phyloP scores from a whole-genome alignment of 108 stramenopile genomes.

The Nitzschia sp. region DNA sequence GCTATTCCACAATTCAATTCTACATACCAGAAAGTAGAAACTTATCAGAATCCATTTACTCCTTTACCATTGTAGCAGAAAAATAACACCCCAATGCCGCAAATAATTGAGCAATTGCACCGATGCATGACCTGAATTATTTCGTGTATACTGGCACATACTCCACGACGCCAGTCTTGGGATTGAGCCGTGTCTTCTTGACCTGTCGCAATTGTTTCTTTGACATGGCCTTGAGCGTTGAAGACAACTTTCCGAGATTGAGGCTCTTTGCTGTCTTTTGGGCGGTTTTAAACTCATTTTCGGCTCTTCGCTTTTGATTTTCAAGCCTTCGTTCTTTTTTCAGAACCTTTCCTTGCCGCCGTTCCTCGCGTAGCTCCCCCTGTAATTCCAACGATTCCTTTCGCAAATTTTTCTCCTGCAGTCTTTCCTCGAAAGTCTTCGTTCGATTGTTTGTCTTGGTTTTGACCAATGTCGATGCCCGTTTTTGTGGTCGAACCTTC shows the following conservation, averaged over 20 bases:
- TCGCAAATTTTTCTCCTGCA: slow-evolving; percentile 38
- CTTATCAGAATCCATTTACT: too few relatives aligned
- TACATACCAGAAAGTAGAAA: too few relatives aligned
- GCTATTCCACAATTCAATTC: too few relatives aligned
- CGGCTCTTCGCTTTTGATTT: slow-evolving; percentile 75
- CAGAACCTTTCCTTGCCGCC: slow-evolving; percentile 30
- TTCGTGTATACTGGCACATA: slow-evolving; percentile 85
- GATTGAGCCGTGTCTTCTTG: slow-evolving; percentile 94
- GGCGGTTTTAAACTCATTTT: slow-evolving; percentile 80
- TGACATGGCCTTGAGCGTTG: slow-evolving; percentile 91
- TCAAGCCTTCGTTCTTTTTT: slow-evolving; percentile 81
- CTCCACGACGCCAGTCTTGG: slow-evolving; percentile 91
- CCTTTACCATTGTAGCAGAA: too few relatives aligned
- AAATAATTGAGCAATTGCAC: too few relatives aligned
- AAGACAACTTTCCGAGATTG: slow-evolving; percentile 60
- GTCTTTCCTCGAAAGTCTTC: slow-evolving; percentile 60
- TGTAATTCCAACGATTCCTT: slow-evolving; percentile 55
- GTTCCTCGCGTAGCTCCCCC: slow-evolving; percentile 58
- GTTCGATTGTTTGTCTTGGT: slow-evolving; percentile 60
- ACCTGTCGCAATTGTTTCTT: slow-evolving; percentile 95
- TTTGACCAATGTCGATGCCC: slow-evolving; percentile 75
- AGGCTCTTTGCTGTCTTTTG: slow-evolving; percentile 59
- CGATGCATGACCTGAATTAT: slow-evolving; percentile 23
- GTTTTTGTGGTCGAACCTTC: slow-evolving; percentile 83
- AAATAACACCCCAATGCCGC: too few relatives aligned